Evolutionary conservation across 1,139 yeast species (phyloP).

Genomic region (Pichiaceae sp.): DNA sequence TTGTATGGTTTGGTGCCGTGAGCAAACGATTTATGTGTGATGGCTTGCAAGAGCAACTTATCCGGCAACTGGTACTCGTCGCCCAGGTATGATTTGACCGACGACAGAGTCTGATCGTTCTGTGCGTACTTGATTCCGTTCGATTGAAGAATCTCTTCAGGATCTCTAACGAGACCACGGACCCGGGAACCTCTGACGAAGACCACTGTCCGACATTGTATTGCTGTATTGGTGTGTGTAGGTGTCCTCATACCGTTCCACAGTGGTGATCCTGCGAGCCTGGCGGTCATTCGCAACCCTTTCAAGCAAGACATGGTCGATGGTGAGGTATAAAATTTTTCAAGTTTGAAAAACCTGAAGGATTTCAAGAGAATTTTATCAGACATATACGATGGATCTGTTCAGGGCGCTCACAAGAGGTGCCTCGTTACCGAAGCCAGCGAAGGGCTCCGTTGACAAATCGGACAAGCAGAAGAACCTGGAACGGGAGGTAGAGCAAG

Average conservation of each 20-base stretch:
- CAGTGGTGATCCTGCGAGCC: neutral
- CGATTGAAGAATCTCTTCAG: constrained; percentile 53
- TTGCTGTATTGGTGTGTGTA: no score
- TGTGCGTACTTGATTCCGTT: constrained; percentile 55
- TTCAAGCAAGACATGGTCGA: neutral
- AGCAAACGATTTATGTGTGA: constrained; percentile 91
- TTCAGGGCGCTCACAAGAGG: constrained; percentile 82
- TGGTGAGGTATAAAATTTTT: neutral
- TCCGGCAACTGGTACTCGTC: constrained; percentile 36
- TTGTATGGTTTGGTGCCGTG: constrained; percentile 86
- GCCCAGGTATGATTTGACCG: constrained; percentile 38
- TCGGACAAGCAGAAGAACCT: constrained; percentile 30
- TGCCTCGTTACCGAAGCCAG: constrained; percentile 60
- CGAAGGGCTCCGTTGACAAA: constrained; percentile 27
- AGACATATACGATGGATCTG: constrained; percentile 72
- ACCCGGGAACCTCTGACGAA: constrained; percentile 48
- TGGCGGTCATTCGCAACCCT: neutral
- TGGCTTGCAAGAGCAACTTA: constrained; percentile 59
- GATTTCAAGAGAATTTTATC: no score
- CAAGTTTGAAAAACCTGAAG: no score
- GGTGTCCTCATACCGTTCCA: no score
- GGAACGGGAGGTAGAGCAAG: constrained; percentile 45
- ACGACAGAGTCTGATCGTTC: constrained; percentile 37
- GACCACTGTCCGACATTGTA: constrained; percentile 22
- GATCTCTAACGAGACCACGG: constrained; percentile 70